A percentile compares a stretch with the other conserved stretches of the same genome.
Evolutionary conservation across 106 monocot genomes (phyloP).

Genomic region (Narthecium ossifragum): DNA sequence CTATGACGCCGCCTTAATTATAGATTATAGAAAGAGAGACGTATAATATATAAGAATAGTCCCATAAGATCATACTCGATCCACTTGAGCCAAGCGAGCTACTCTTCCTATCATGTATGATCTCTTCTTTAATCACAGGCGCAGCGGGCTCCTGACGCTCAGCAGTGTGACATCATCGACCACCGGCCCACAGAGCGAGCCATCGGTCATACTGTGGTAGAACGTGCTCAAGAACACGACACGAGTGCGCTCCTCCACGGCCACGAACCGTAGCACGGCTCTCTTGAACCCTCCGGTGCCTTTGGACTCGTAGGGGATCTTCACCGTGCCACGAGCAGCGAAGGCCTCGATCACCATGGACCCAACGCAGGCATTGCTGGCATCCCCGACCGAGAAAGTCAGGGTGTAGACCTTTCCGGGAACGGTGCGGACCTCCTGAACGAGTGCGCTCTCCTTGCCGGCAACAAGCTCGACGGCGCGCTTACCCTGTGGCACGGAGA

Average conservation of each 20-base stretch:
- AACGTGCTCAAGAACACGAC: constrained; percentile 54
- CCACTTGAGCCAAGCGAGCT: no score
- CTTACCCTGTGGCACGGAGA: constrained; percentile 36
- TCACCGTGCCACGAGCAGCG: constrained; percentile 25
- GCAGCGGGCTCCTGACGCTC: constrained; percentile 21
- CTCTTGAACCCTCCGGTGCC: constrained; percentile 53
- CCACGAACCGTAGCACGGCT: constrained; percentile 38
- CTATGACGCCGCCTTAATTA: no score
- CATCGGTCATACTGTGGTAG: constrained; percentile 44
- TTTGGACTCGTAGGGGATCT: constrained; percentile 49
- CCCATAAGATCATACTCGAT: no score
- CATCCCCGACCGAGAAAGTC: constrained; percentile 54
- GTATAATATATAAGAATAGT: no score
- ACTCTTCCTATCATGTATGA: no score
- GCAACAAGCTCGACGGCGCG: constrained; percentile 63
- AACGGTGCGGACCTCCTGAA: constrained; percentile 40
- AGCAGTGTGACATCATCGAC: constrained; percentile 41
- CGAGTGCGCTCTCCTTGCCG: constrained; percentile 43
- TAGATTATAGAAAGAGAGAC: no score
- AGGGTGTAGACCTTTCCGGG: constrained; percentile 32
- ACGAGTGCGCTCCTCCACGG: constrained; percentile 21
- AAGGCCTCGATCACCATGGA: constrained; percentile 54
- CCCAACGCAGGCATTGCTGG: constrained; percentile 40
- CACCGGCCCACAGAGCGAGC: constrained; percentile 58
- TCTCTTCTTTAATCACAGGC: constrained; percentile 29